Evolutionary conservation across 2,329 filamentous ascomycete species (phyloP).

Genomic region (Trichocomaceae sp.): DNA sequence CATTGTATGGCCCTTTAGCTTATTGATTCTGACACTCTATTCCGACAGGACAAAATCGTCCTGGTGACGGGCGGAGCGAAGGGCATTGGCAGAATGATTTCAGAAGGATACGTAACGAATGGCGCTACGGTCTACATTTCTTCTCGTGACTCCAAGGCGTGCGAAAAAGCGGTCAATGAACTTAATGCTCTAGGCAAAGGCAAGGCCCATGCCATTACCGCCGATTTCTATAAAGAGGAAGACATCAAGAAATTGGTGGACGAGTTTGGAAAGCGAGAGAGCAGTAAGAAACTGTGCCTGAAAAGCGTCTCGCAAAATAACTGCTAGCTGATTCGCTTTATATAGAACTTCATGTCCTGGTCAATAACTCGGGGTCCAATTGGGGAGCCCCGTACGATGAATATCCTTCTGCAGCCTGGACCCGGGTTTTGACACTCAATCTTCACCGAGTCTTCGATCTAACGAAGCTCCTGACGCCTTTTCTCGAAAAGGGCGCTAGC

Average conservation of each 20-base stretch:
- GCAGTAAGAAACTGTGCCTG: conserved; percentile 57
- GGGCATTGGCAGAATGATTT: conserved; percentile 50
- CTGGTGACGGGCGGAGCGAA: conserved; percentile 48
- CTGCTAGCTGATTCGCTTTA: not conserved
- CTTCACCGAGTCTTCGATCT: conserved; percentile 49
- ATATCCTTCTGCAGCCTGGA: conserved; percentile 53
- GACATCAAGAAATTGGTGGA: conserved; percentile 44
- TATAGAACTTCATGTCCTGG: conserved; percentile 42
- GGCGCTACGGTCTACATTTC: conserved; percentile 50
- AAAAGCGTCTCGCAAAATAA: not conserved
- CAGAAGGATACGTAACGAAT: conserved; percentile 48
- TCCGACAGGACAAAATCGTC: conserved; percentile 37
- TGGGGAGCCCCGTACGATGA: conserved; percentile 54
- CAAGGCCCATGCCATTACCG: conserved; percentile 46
- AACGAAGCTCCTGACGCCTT: conserved; percentile 41
- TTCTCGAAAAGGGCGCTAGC: conserved; percentile 43
- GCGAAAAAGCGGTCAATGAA: conserved; percentile 41
- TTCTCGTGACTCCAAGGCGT: conserved; percentile 47
- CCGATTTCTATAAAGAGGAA: conserved; percentile 48
- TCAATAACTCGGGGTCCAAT: conserved; percentile 50
- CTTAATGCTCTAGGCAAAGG: conserved; percentile 48
- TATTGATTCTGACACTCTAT: not conserved
- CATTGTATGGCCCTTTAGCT: too few species aligned
- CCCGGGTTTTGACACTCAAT: conserved; percentile 51
- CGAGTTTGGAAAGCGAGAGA: conserved; percentile 43